Percentiles rank a stretch among this genome's conserved stretches.
Evolutionary conservation across 176 grass and related monocot genomes (phyloP).

Genomic region (Oryza punctata): DNA sequence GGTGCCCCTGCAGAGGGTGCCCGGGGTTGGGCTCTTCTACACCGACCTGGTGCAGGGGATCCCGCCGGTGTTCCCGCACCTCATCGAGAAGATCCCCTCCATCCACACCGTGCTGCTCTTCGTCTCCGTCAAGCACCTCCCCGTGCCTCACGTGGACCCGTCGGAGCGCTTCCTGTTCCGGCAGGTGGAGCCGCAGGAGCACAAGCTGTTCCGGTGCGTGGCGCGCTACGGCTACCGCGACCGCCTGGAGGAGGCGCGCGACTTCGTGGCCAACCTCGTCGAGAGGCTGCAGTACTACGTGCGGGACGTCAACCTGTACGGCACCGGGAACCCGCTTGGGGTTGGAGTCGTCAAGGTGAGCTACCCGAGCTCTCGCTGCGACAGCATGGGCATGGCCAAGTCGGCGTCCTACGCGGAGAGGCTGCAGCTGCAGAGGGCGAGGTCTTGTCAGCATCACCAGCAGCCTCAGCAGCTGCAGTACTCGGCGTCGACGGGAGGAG

Average conservation of each 20-base stretch:
- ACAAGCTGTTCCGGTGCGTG: constrained; percentile 63
- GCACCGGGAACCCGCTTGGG: background rate
- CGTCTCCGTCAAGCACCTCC: constrained; percentile 77
- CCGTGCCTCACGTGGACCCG: constrained; percentile 54
- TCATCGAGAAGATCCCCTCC: constrained; percentile 63
- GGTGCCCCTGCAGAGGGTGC: constrained; percentile 34
- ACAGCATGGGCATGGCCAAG: constrained; percentile 25
- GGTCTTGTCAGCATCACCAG: background rate
- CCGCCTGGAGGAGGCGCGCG: constrained; percentile 50
- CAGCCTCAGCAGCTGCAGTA: background rate
- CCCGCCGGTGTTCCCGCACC: constrained; percentile 73
- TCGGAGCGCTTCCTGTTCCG: constrained; percentile 71
- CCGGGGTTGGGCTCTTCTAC: constrained; percentile 71
- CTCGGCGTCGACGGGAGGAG: constrained; percentile 23
- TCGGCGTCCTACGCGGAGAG: constrained; percentile 45
- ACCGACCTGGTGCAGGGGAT: constrained; percentile 86
- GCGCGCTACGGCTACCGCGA: constrained; percentile 80
- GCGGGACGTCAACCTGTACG: constrained; percentile 58
- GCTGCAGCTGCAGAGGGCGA: background rate
- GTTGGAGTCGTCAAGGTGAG: too few relatives aligned
- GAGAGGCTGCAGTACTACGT: constrained; percentile 63
- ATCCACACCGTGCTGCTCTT: constrained; percentile 67
- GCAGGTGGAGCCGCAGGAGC: constrained; percentile 17
- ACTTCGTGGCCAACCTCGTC: constrained; percentile 45
- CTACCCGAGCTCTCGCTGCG: constrained; percentile 63